Conservation (phyloP, 2,329 filamentous ascomycete genomes). For the Tolypocladium nubicola region DNA sequence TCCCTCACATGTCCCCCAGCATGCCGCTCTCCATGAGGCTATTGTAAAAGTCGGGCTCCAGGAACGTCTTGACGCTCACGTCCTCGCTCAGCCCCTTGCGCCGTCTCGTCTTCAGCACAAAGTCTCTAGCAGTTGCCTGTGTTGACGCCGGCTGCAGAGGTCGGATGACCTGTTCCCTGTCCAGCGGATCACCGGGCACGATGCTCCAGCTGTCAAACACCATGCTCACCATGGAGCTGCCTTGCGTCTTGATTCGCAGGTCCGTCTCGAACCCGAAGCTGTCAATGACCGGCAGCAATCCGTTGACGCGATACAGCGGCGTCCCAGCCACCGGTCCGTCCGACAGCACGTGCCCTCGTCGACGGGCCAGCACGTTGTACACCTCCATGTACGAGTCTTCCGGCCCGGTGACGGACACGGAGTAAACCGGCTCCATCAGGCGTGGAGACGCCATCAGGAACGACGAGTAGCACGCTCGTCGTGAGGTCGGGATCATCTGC, state of each 20-base stretch:
- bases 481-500: slow-evolving; percentile 92
- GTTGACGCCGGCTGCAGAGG: slow-evolving; percentile 81
- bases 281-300: slow-evolving; percentile 91
- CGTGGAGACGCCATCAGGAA: slow-evolving; percentile 96
- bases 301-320: slow-evolving; percentile 83
- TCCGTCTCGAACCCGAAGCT: slow-evolving; percentile 98
- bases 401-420: slow-evolving; percentile 84
- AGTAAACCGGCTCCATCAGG: slow-evolving; percentile 93
- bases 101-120: slow-evolving; percentile 89
- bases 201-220: slow-evolving; percentile 96
- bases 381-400: slow-evolving; percentile 80
- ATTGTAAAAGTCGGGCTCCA: slow-evolving; percentile 89
- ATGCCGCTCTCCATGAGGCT: slow-evolving; percentile 82
- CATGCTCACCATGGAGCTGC: slow-evolving; percentile 78
- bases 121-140: slow-evolving; percentile 86
- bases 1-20: slow-evolving; percentile 44
- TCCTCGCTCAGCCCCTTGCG: slow-evolving; percentile 94
- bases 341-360: slow-evolving; percentile 86
- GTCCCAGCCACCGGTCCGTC: slow-evolving; percentile 92
- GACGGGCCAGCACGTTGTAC: slow-evolving; percentile 82
- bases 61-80: slow-evolving; percentile 88
- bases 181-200: slow-evolving; percentile 89
- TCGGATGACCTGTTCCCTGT: slow-evolving; percentile 70
- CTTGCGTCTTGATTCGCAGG: slow-evolving; percentile 89
- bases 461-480: slow-evolving; percentile 86